Evolutionary conservation across 1,284 basidiomycete species (phyloP).

Genomic region (Calocybe gambosa): DNA sequence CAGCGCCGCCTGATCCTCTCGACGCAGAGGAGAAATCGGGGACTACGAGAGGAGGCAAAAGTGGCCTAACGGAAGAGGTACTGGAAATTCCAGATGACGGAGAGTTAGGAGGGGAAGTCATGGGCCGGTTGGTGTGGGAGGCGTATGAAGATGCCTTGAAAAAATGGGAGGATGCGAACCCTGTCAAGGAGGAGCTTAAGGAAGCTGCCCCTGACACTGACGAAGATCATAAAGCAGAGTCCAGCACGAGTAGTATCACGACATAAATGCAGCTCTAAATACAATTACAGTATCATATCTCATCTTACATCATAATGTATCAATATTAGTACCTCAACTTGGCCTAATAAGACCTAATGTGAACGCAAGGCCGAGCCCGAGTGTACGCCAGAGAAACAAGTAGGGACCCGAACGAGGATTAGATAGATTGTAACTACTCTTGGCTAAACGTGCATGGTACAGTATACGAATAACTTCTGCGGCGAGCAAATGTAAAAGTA

Average conservation of each 20-base stretch:
- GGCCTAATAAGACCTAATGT: no score
- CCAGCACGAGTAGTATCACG: slow-evolving; percentile 1
- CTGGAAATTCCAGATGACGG: slow-evolving; percentile 48
- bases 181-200: slow-evolving; percentile 9
- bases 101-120: slow-evolving; percentile 57
- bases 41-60: slow-evolving; percentile 20
- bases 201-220: slow-evolving; percentile 12
- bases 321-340: no score
- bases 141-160: slow-evolving; percentile 58
- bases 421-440: no score
- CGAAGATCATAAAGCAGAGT: slow-evolving; percentile 1
- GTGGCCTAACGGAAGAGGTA: slow-evolving; percentile 19
- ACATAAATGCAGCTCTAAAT: slow-evolving; percentile 4
- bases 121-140: slow-evolving; percentile 70
- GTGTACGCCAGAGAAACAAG: no score
- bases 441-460: no score
- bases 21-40: slow-evolving; percentile 19
- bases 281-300: background rate
- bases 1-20: slow-evolving; percentile 24
- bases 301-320: background rate
- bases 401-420: no score
- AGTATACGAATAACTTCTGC: no score
- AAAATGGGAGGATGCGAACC: slow-evolving; percentile 12
- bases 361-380: no score
- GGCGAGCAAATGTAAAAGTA: background rate